Evolutionary conservation across 108 stramenopile genomes (phyloP).

Genomic region (Parietichytrium sp.): DNA sequence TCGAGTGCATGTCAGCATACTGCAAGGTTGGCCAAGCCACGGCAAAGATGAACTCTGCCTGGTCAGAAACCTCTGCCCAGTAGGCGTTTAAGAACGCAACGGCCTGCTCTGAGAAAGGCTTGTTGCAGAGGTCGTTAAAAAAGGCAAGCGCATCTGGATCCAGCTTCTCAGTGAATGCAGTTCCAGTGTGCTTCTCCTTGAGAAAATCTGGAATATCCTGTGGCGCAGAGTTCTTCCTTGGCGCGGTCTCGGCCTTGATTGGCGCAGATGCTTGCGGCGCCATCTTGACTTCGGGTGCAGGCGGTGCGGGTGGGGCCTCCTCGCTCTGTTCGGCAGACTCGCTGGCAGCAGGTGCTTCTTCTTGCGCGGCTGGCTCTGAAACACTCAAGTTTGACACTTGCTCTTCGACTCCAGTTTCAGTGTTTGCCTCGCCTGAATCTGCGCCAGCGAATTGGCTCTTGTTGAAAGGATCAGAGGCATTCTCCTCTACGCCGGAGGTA

Average conservation of each 20-base stretch:
- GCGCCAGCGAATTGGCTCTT: conserved; percentile 9
- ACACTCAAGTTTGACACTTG: background rate
- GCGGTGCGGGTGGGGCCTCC: background rate
- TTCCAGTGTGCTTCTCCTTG: background rate
- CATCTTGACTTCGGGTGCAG: background rate
- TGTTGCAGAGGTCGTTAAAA: conserved; percentile 36
- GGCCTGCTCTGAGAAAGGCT: conserved; percentile 18
- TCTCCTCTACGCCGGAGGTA: background rate
- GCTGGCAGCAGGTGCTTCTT: background rate
- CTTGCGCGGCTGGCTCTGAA: background rate
- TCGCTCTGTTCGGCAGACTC: background rate
- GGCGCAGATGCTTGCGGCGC: background rate
- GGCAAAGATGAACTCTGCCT: conserved; percentile 38
- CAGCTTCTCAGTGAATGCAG: conserved; percentile 20
- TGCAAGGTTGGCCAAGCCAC: background rate
- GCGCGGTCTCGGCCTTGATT: background rate
- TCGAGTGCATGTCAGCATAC: conserved; percentile 36
- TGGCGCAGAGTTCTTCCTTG: background rate
- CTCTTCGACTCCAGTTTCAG: conserved; percentile 5
- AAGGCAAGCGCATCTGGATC: background rate
- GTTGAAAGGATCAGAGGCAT: conserved; percentile 20
- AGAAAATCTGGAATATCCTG: background rate
- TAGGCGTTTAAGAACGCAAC: conserved; percentile 34
- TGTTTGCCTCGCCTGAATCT: background rate
- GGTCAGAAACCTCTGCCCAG: background rate